Conservation (phyloP, 176 grass and related monocot species). For the Puya raimondii region DNA sequence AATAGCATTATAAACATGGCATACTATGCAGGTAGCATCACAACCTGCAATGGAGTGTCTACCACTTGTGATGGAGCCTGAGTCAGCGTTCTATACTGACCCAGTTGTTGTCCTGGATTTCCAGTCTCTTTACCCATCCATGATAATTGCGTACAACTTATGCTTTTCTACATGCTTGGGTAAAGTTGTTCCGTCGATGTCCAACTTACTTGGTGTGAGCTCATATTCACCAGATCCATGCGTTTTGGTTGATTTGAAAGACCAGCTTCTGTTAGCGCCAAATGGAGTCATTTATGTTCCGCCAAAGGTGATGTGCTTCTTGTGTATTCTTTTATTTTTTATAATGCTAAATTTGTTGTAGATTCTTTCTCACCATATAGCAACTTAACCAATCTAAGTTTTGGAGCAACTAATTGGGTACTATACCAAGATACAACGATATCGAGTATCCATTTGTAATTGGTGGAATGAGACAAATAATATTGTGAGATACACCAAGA, state of each 20-base stretch:
- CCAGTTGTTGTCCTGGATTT: slow-evolving; percentile 94
- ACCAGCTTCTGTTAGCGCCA: slow-evolving; percentile 62
- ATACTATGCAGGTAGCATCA: slow-evolving; percentile 64
- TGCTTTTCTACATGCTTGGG: slow-evolving; percentile 96
- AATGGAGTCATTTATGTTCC: slow-evolving; percentile 83
- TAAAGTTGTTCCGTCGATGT: slow-evolving; percentile 82
- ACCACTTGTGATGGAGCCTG: slow-evolving; percentile 98
- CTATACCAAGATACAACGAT: too few relatives aligned
- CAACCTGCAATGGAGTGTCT: slow-evolving; percentile 99
- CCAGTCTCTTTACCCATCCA: slow-evolving; percentile 98
- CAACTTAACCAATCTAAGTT: too few relatives aligned
- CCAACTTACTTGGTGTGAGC: slow-evolving; percentile 76
- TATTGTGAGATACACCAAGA: not conserved
- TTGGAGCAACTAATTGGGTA: too few relatives aligned
- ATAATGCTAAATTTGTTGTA: too few relatives aligned
- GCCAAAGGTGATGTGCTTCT: slow-evolving; percentile 45
- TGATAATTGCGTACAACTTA: slow-evolving; percentile 98
- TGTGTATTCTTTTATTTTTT: slow-evolving; percentile 5
- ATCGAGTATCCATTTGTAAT: not conserved
- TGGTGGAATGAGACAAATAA: not conserved
- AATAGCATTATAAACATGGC: not conserved
- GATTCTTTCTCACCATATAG: too few relatives aligned
- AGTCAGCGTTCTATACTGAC: slow-evolving; percentile 89
- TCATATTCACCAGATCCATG: slow-evolving; percentile 59
- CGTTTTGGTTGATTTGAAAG: slow-evolving; percentile 47